Evolutionary conservation across 1,284 basidiomycete species (phyloP).

Genomic region (Rhodotorula sp.): DNA sequence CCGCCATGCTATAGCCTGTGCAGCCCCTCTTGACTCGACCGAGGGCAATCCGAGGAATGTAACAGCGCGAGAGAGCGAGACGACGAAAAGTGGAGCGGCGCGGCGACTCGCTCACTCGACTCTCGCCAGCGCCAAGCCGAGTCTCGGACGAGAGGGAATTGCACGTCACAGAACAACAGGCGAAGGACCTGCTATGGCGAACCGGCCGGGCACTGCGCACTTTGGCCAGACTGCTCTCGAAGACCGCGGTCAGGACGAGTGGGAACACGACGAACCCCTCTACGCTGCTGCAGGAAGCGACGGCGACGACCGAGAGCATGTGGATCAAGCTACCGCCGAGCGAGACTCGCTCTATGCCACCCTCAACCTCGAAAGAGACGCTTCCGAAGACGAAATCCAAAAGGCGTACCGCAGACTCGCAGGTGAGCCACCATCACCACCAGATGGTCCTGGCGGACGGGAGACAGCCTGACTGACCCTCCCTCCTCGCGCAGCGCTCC

Average conservation of each 20-base stretch:
- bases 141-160: too few relatives aligned
- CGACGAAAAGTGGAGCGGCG: background rate
- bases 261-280: constrained; percentile 24
- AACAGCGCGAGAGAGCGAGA: background rate
- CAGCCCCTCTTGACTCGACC: background rate
- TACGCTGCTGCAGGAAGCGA: background rate
- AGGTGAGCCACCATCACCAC: constrained; percentile 8
- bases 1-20: background rate
- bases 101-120: background rate
- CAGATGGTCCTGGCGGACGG: too few relatives aligned
- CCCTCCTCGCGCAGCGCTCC: constrained; percentile 54
- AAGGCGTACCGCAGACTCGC: constrained; percentile 37
- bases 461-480: background rate
- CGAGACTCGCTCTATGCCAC: constrained; percentile 36
- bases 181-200: background rate
- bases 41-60: background rate
- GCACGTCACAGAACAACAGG: too few relatives aligned
- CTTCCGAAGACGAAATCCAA: constrained; percentile 37
- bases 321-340: background rate
- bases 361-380: constrained; percentile 39
- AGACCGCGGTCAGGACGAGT: constrained; percentile 4
- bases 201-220: background rate
- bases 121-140: background rate
- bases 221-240: constrained; percentile 6
- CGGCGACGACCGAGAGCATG: constrained; percentile 8